Evolutionary conservation across 441 rosid genomes (phyloP), one percentile per base, ranked within the genome.

Genomic region (Brassica hybrid): DNA sequence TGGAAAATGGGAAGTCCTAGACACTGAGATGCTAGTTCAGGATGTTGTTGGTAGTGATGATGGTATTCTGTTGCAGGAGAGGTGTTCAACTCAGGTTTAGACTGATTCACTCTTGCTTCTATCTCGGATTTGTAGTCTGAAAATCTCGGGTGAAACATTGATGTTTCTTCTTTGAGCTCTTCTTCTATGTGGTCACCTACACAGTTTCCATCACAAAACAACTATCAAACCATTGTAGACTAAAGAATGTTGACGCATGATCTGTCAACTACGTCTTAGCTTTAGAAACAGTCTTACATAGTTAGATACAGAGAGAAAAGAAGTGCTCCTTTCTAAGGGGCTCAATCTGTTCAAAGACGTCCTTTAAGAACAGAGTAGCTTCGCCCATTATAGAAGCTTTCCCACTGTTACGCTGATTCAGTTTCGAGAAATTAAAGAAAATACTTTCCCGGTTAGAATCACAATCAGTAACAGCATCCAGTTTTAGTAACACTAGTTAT

Each of bases 301-400:
- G 76, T 56, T 84, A 77, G 98, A 91, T 73, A 93, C 98, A 7
- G 96, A 90, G 67, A 88, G 19, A 17, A 94, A 84, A 65, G 90
- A 78, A 72, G 79, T 74, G 86, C 79, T 91, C 99, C 86, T 89
- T 86, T 67, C 84, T 84, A 75, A 95, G 91, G 30, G 81, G 65
- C 63, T 91, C 94, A 10, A 90, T 91, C 85, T 89, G 94, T 72
- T 79, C 83, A 73, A 82, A 74, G 70, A 88, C 82, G 36, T 91
- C 97, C 76, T 90, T 95, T 81, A 90, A 81, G 41, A 90, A 73
- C 56, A 90, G 86, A 77, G 91, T 75, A 57, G 96, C 87, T 86
- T 93, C 94, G 10, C 82, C 45, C 13, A 95, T 69, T 78, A 88
- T 80, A 4, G 91, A 86, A 34, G 97, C 97, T 87, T 94, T 94